Conservation (phyloP, 2,329 filamentous ascomycete species). For the Pseudogymnoascus sp. region DNA sequence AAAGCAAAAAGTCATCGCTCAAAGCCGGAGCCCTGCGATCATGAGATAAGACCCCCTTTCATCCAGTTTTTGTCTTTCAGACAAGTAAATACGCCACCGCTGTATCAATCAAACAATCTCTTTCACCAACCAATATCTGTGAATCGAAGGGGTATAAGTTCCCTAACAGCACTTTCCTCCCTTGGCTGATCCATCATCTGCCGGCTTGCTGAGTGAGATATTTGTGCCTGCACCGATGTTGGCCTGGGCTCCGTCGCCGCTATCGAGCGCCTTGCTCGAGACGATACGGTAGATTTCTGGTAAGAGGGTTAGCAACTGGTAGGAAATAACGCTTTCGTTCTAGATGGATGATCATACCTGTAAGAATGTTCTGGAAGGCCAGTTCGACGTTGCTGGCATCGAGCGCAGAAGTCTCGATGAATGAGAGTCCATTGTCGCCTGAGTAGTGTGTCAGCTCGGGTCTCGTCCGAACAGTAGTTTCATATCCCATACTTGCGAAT, state of each 20-base stretch:
- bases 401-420: slow-evolving; percentile 97
- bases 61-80: slow-evolving; percentile 10
- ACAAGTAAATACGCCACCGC: slow-evolving; percentile 18
- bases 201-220: slow-evolving; percentile 79
- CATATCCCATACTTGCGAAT: slow-evolving; percentile 68
- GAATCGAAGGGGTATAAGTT: slow-evolving; percentile 15
- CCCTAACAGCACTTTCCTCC: slow-evolving; percentile 71
- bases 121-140: slow-evolving; percentile 16
- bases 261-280: slow-evolving; percentile 92
- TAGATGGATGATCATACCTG: slow-evolving; percentile 51
- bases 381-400: slow-evolving; percentile 99
- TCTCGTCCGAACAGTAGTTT: slow-evolving; percentile 4
- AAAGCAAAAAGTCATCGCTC: slow-evolving; percentile 7
- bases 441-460: slow-evolving; percentile 24
- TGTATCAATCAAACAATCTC: slow-evolving; percentile 23
- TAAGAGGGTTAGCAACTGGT: slow-evolving; percentile 13
- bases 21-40: slow-evolving; percentile 7
- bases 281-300: slow-evolving; percentile 99
- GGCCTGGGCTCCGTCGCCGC: slow-evolving; percentile 71
- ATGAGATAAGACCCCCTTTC: slow-evolving; percentile 10
- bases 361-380: slow-evolving; percentile 98
- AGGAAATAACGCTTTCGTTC: neutral
- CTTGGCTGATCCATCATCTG: slow-evolving; percentile 67
- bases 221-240: slow-evolving; percentile 72
- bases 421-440: slow-evolving; percentile 97